Conservation (phyloP, 371 early-diverging fungal genomes). For the Apophysomyces trapeziformis region DNA sequence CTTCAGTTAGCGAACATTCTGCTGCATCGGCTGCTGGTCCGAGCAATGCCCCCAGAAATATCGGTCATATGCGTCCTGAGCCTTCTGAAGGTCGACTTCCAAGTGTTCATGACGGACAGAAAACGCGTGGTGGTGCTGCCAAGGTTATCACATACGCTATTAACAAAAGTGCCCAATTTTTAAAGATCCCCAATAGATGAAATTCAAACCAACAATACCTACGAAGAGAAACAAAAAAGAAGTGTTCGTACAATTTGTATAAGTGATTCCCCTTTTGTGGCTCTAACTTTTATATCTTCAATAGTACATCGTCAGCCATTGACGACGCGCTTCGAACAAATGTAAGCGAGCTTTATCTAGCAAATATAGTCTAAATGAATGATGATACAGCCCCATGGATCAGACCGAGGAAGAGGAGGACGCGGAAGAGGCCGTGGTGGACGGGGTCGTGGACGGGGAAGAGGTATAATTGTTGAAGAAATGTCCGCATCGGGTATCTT, state of each 20-base stretch:
- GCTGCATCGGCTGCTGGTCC: background rate
- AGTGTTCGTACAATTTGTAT: constrained; percentile 44
- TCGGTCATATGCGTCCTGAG: constrained; percentile 49
- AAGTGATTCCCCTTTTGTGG: background rate
- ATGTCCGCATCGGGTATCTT: constrained; percentile 70
- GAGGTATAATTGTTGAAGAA: constrained; percentile 34
- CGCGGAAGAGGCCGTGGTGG: constrained; percentile 46
- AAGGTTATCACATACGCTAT: constrained; percentile 36
- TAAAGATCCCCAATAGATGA: constrained; percentile 45
- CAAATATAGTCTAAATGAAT: background rate
- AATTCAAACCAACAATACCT: constrained; percentile 70
- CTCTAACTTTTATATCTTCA: background rate
- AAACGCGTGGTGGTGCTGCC: constrained; percentile 51
- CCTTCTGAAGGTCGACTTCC: constrained; percentile 41
- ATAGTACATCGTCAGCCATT: constrained; percentile 41
- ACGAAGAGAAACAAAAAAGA: constrained; percentile 66
- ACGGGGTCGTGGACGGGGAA: constrained; percentile 43
- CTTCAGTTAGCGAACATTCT: constrained; percentile 1
- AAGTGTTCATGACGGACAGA: constrained; percentile 50
- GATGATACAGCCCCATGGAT: constrained; percentile 24
- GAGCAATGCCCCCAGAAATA: constrained; percentile 13
- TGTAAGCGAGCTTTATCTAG: constrained; percentile 11
- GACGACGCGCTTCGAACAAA: constrained; percentile 38
- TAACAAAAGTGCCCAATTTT: background rate
- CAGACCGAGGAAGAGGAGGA: constrained; percentile 46